phyloP scores from a whole-genome alignment of 352 stramenopile species.

The Phytophthora boehmeriae region DNA sequence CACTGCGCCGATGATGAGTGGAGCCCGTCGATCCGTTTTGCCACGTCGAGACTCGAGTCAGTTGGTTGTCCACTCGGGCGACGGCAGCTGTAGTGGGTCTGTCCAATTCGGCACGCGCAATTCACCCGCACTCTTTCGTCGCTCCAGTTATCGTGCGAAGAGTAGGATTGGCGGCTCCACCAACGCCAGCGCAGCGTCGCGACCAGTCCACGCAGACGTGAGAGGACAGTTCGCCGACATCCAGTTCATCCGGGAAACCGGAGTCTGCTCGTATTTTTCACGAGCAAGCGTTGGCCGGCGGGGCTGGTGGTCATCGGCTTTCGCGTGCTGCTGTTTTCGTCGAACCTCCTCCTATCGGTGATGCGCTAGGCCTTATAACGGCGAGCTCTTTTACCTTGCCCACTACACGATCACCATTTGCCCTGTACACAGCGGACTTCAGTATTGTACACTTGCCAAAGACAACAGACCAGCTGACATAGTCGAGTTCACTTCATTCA shows the following conservation, averaged over 20 bases:
- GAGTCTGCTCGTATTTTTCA: slow-evolving; percentile 28
- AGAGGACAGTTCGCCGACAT: slow-evolving; percentile 18
- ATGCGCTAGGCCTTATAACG: neutral
- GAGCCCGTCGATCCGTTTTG: neutral
- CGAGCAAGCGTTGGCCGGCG: slow-evolving; percentile 3
- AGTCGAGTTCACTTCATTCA: neutral
- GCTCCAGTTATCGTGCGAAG: no score
- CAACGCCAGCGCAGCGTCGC: neutral
- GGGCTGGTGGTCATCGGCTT: neutral
- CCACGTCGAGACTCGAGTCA: neutral
- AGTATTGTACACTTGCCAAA: no score
- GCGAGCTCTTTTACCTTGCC: neutral
- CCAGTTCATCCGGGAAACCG: slow-evolving; percentile 30
- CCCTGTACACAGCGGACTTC: neutral
- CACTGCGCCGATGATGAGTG: neutral
- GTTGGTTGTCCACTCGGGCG: neutral
- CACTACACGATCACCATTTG: neutral
- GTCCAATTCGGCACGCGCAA: slow-evolving; percentile 10
- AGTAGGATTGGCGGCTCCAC: neutral
- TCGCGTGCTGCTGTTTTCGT: slow-evolving; percentile 14
- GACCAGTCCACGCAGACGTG: neutral
- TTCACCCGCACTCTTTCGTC: slow-evolving; percentile 1
- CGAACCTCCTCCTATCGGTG: neutral
- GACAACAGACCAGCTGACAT: neutral
- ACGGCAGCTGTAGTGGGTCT: neutral